Evolutionary conservation across 2,329 filamentous ascomycete species (phyloP).

Genomic region (Huntiella abstrusa): DNA sequence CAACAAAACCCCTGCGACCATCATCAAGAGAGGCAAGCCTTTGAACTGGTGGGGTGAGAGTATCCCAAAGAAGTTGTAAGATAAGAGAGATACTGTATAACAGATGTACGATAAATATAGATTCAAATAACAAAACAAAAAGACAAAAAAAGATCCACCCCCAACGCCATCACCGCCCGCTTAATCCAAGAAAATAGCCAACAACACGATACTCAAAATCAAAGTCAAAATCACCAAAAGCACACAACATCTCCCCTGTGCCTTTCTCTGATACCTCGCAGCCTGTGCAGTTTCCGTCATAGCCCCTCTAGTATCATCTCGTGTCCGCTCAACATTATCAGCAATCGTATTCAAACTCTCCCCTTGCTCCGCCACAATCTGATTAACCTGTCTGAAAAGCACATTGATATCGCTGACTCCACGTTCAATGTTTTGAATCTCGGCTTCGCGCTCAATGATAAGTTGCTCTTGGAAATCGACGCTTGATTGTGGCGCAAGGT

Average conservation of each 20-base stretch:
- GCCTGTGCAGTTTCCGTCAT: conserved; percentile 73
- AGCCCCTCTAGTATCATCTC: conserved; percentile 65
- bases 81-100: too few relatives aligned
- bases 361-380: conserved; percentile 90
- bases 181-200: conserved; percentile 67
- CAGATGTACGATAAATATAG: background rate
- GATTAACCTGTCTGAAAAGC: conserved; percentile 91
- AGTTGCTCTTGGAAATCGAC: conserved; percentile 94
- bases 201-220: conserved; percentile 72
- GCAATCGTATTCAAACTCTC: conserved; percentile 73
- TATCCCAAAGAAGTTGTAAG: background rate
- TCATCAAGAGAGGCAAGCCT: conserved; percentile 3
- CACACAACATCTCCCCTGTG: conserved; percentile 85
- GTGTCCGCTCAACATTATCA: conserved; percentile 70
- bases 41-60: conserved; percentile 7
- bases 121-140: conserved; percentile 9
- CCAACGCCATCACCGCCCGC: background rate
- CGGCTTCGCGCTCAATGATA: conserved; percentile 88
- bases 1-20: background rate
- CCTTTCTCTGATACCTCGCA: conserved; percentile 84
- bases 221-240: conserved; percentile 73
- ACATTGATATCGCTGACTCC: conserved; percentile 91
- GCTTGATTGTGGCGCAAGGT: conserved; percentile 76
- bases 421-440: conserved; percentile 95
- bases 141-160: conserved; percentile 10